Percentiles rank a stretch among this genome's conserved stretches.
Conservation (phyloP, 768 basidiomycete genomes). For the Boletus vinaceobasis region DNA sequence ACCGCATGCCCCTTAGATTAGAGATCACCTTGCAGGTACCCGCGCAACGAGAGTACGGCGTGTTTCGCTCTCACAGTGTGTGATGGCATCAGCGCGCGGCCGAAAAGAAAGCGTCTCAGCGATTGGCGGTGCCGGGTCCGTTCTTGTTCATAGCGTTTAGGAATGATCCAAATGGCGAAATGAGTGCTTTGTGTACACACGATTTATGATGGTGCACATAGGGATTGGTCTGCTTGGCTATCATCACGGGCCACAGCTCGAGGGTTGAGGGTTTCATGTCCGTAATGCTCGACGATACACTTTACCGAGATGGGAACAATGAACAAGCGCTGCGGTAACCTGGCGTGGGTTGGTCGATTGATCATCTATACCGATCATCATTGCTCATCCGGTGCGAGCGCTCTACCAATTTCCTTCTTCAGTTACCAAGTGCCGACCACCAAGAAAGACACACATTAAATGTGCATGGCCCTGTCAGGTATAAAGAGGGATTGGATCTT, state of each 20-base stretch:
- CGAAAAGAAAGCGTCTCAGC: background rate
- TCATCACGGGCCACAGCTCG: background rate
- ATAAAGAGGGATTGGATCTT: slow-evolving; percentile 11
- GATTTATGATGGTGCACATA: background rate
- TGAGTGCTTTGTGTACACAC: background rate
- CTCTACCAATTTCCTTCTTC: background rate
- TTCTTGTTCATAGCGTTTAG: background rate
- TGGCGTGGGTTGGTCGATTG: background rate
- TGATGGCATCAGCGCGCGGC: background rate
- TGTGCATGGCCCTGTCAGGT: background rate
- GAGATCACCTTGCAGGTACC: background rate
- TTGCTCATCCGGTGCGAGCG: background rate
- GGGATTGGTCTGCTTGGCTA: no score
- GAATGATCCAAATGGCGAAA: background rate
- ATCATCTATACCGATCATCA: background rate
- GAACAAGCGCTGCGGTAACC: background rate
- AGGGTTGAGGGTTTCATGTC: slow-evolving; percentile 10
- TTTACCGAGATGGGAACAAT: background rate
- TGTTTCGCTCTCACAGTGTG: background rate
- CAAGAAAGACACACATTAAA: background rate
- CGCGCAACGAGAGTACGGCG: background rate
- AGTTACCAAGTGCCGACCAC: background rate
- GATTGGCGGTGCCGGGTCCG: background rate
- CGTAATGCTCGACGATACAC: background rate
- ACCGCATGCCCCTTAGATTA: background rate